Base-by-base conservation (phyloP, 768 basidiomycete genomes). In the Jaapia argillacea region DNA sequence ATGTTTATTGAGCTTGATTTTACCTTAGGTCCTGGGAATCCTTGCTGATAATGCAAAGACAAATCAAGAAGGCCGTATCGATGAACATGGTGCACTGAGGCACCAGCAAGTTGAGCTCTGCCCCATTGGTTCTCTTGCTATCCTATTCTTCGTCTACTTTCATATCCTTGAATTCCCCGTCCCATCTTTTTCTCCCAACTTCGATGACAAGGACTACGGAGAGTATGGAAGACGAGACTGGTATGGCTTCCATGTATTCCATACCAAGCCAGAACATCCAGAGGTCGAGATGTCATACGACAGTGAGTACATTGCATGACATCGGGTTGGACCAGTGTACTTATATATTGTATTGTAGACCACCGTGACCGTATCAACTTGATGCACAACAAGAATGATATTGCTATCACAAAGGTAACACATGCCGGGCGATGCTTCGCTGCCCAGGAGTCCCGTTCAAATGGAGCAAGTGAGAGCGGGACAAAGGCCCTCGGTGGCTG, bases 401-500 rank as follows among this genome's bases (percentile, higher is more conserved):
- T 64, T 14, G 22, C 28, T 13, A 56, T 62, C 16, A 54, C 48
- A 0, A 63, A 64, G 41, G 56, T 55, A 16, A 65, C 58, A 0
- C 64, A 67, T 49, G 62, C 50, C 0, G 53, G 54, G 0, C 50
- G 51, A 1, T 48, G 51, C 10, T 64, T 48, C 51, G 53, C 59
- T 12, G 64, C 65, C 0, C 45, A 48, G 24, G 59, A 49, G 2
- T 55, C 60, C 10, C 49, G 54, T 13, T 40, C 53, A n/a, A 57
- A 64, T 44, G 57, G 64, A 28, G 58, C 62, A 0, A 50, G 49
- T 12, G 44, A 31, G 0, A 44, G 41, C 10, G 58, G 58, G 24
- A 53, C 55, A 1, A 65, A 61, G 46, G 60, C 58, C 3, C 54
- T 65, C 24, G 60, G 62, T 5, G 47, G 52, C 5, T 67, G 64